These are phyloP conservation scores for Tieghemiomyces parasiticus DNA, from an alignment of 192 early-diverging fungal species.

Conservation along the genomic window DNA sequence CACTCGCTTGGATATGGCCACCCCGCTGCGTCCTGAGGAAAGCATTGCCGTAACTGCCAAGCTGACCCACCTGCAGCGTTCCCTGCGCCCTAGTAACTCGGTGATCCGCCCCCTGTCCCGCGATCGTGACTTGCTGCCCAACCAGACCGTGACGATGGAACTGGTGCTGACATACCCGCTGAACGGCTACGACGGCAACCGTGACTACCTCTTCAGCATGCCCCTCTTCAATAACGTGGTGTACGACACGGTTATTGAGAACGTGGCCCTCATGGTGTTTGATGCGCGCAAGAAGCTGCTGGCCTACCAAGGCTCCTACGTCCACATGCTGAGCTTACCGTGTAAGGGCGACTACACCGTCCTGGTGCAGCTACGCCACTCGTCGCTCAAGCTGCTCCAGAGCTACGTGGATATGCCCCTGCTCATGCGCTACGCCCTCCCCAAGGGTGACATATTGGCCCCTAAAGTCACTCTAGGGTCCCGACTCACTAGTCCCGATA, in stretches of 20 bases:
- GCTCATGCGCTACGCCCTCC: too few relatives aligned
- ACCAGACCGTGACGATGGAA: constrained; percentile 47
- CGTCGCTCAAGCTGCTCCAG: constrained; percentile 22
- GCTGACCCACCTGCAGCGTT: constrained; percentile 44
- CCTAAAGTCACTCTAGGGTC: too few relatives aligned
- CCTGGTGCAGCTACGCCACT: constrained; percentile 60
- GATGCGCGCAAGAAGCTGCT: constrained; percentile 67
- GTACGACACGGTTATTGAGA: constrained; percentile 68
- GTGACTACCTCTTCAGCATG: constrained; percentile 15
- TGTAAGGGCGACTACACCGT: constrained; percentile 75
- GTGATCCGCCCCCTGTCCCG: constrained; percentile 41
- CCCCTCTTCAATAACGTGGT: constrained; percentile 44
- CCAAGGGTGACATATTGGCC: too few relatives aligned
- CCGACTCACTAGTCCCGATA: too few relatives aligned
- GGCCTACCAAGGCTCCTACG: constrained; percentile 54
- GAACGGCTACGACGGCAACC: not conserved
- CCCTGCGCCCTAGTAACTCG: constrained; percentile 47
- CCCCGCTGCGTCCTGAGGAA: constrained; percentile 60
- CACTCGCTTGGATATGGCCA: constrained; percentile 52
- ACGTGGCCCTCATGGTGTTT: constrained; percentile 47
- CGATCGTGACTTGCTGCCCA: constrained; percentile 63
- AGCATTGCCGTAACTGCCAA: constrained; percentile 33
- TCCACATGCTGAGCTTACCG: constrained; percentile 45
- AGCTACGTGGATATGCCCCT: not conserved
- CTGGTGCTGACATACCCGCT: constrained; percentile 64